Percentiles rank a stretch among this genome's conserved stretches.
Evolutionary conservation across 148 eudicot species (phyloP).

Genomic region (Mesembryanthemum crystallinum): DNA sequence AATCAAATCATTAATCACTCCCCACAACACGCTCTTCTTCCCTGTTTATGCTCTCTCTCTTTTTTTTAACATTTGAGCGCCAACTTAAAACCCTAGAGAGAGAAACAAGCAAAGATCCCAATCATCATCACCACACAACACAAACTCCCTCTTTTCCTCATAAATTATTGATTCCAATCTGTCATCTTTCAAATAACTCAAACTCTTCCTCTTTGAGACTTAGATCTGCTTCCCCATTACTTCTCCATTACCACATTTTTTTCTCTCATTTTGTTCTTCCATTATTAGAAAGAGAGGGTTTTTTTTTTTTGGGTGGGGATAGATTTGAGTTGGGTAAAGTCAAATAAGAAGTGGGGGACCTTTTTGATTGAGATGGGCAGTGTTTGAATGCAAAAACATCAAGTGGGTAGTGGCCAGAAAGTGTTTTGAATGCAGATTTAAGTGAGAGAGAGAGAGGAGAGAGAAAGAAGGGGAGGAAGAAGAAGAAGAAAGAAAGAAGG

Average conservation of each 20-base stretch:
- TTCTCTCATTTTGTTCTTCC: conserved; percentile 23
- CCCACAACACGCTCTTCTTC: conserved; percentile 12
- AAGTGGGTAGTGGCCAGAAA: conserved; percentile 17
- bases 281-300: conserved; percentile 27
- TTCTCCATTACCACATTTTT: conserved; percentile 20
- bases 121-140: neutral
- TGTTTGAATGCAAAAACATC: conserved; percentile 17
- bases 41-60: too few relatives aligned
- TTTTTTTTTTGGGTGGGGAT: neutral
- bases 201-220: conserved; percentile 1
- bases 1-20: conserved; percentile 2
- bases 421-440: conserved; percentile 20
- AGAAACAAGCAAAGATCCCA: conserved; percentile 4
- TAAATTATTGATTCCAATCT: conserved; percentile 21
- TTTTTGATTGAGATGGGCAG: conserved; percentile 26
- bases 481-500: neutral
- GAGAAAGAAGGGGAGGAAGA: neutral
- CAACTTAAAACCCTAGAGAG: conserved; percentile 33
- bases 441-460: neutral
- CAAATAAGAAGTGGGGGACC: conserved; percentile 20
- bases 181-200: conserved; percentile 11
- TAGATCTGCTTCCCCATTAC: conserved; percentile 37
- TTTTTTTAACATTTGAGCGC: conserved; percentile 30
- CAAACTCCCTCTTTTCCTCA: conserved; percentile 1
- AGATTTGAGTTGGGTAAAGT: conserved; percentile 4